phyloP scores from a whole-genome alignment of 805 yeast genomes.

The Millerago galiae region DNA sequence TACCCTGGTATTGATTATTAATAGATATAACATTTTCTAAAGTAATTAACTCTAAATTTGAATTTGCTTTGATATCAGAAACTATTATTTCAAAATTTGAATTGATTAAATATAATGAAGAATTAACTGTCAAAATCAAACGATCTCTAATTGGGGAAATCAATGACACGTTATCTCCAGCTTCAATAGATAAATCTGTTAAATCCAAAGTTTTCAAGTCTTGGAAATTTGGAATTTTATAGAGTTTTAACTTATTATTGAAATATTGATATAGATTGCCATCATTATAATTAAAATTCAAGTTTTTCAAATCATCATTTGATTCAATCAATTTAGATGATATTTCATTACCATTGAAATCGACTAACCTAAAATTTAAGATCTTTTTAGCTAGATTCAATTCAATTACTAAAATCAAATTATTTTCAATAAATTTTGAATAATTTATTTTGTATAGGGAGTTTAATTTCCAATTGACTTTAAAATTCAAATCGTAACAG shows the following conservation, averaged over 20 bases:
- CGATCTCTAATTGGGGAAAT: slow-evolving; percentile 23
- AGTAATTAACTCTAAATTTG: slow-evolving; percentile 8
- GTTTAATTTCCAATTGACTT: slow-evolving; percentile 11
- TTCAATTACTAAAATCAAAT: slow-evolving; percentile 8
- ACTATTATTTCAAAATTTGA: slow-evolving; percentile 23
- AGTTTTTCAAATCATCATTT: slow-evolving; percentile 1
- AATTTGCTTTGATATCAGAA: slow-evolving; percentile 10
- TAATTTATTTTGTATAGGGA: slow-evolving; percentile 13
- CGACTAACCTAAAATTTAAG: slow-evolving; percentile 17
- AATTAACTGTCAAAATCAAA: slow-evolving; percentile 19
- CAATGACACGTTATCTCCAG: slow-evolving; percentile 9
- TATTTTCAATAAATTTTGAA: slow-evolving; percentile 14
- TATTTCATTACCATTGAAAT: slow-evolving; percentile 17
- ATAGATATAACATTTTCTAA: too few relatives aligned
- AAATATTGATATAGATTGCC: slow-evolving; percentile 20
- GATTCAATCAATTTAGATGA: slow-evolving; percentile 22
- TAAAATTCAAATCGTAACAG: slow-evolving; percentile 5
- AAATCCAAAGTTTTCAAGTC: slow-evolving; percentile 9
- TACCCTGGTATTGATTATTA: neutral
- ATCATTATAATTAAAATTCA: slow-evolving; percentile 14
- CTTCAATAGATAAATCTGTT: slow-evolving; percentile 4
- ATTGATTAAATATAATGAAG: slow-evolving; percentile 32
- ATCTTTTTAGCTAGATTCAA: slow-evolving; percentile 9
- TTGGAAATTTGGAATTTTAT: slow-evolving; percentile 21
- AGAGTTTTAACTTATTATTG: slow-evolving; percentile 10